phyloP scores from a whole-genome alignment of 257 asterid genomes.

The Przewalskia tangutica region DNA sequence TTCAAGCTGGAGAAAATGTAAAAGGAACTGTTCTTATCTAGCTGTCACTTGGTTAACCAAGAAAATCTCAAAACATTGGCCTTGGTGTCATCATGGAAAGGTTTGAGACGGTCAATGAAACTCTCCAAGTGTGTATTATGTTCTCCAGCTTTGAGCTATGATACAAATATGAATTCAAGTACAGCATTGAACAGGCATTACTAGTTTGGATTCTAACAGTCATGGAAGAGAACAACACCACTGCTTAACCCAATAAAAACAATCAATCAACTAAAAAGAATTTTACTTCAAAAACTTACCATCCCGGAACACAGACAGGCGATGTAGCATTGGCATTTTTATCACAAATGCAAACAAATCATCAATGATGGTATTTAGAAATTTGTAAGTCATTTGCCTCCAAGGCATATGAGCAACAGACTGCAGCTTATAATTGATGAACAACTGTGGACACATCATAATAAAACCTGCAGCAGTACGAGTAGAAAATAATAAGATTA shows the following conservation, averaged over 20 bases:
- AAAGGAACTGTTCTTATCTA: neutral
- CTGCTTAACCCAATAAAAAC: constrained; percentile 1
- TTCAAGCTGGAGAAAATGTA: neutral
- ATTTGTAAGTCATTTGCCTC: constrained; percentile 99
- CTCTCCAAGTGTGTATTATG: neutral
- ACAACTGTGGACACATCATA: constrained; percentile 99
- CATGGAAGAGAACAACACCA: neutral
- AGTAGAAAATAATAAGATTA: neutral
- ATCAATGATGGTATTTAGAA: constrained; percentile 87
- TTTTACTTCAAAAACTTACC: constrained; percentile 45
- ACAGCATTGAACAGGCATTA: neutral
- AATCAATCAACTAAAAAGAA: neutral
- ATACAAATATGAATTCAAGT: neutral
- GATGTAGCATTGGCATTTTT: constrained; percentile 89
- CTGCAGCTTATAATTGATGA: constrained; percentile 82
- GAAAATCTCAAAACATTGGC: neutral
- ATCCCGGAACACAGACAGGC: constrained; percentile 98
- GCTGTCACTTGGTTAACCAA: neutral
- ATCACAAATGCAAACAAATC: constrained; percentile 97
- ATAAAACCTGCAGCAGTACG: constrained; percentile 58
- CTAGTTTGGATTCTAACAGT: neutral
- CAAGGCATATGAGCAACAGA: constrained; percentile 98
- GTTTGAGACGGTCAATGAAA: neutral
- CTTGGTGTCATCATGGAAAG: neutral
- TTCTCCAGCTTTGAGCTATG: neutral